Conservation (phyloP, 2,329 filamentous ascomycete species). For the Xylaria sp. region DNA sequence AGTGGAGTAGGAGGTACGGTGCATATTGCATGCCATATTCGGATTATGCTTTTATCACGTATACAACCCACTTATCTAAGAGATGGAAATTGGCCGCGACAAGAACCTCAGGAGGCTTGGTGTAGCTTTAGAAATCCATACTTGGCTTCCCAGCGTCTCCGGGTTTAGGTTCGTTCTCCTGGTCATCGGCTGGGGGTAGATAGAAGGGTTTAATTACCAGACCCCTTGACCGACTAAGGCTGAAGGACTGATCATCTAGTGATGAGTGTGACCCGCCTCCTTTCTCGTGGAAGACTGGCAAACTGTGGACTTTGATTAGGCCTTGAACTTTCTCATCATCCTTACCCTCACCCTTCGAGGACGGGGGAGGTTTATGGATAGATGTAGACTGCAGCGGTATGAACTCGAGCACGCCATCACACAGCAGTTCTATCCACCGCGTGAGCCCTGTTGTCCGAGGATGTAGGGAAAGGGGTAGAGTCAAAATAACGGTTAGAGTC, state of each 20-base stretch:
- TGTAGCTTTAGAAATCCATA: slow-evolving; percentile 72
- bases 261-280: slow-evolving; percentile 78
- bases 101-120: background rate
- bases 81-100: background rate
- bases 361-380: slow-evolving; percentile 56
- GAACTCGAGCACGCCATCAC: slow-evolving; percentile 86
- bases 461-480: slow-evolving; percentile 80
- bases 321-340: slow-evolving; percentile 82
- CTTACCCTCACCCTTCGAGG: slow-evolving; percentile 55
- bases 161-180: slow-evolving; percentile 63
- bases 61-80: too few species aligned
- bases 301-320: slow-evolving; percentile 78
- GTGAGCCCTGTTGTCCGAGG: slow-evolving; percentile 76
- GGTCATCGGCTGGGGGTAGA: slow-evolving; percentile 75
- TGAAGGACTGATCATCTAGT: slow-evolving; percentile 89
- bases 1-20: too few species aligned
- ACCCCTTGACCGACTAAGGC: slow-evolving; percentile 77
- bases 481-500: slow-evolving; percentile 73
- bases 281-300: slow-evolving; percentile 86
- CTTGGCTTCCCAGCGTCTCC: slow-evolving; percentile 66
- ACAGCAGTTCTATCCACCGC: slow-evolving; percentile 84
- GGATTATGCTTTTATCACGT: background rate
- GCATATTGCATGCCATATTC: slow-evolving; percentile 8
- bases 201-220: slow-evolving; percentile 88
- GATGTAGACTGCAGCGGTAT: slow-evolving; percentile 69